These are phyloP conservation scores for Tagetes erecta DNA, from an alignment of 129 eudicot species.

Conservation along the genomic window DNA sequence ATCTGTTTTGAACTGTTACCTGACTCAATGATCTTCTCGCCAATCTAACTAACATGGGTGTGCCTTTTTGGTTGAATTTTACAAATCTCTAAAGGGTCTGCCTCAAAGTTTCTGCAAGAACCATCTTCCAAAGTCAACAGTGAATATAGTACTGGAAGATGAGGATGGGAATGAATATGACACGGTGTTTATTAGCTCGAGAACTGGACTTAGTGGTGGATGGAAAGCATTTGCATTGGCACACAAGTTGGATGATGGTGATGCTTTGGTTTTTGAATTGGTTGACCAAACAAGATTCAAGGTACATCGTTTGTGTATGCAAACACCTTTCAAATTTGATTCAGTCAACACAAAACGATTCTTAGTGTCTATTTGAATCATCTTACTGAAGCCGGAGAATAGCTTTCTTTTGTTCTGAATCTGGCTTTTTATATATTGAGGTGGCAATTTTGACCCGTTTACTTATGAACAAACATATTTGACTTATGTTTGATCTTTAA, in stretches of 20 bases:
- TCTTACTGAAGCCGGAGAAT: not conserved
- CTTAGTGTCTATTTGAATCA: not conserved
- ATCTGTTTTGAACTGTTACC: not conserved
- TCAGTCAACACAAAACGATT: constrained; percentile 11
- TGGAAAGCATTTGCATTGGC: constrained; percentile 89
- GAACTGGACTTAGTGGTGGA: constrained; percentile 84
- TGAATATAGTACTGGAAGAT: constrained; percentile 55
- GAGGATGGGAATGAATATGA: constrained; percentile 64
- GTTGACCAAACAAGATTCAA: constrained; percentile 60
- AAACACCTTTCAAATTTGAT: not conserved
- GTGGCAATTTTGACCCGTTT: not conserved
- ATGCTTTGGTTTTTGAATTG: constrained; percentile 81
- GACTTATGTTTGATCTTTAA: not conserved
- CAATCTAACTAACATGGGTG: not conserved
- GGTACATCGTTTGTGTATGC: constrained; percentile 32
- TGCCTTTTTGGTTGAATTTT: constrained; percentile 1
- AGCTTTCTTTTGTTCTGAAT: not conserved
- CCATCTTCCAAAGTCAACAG: constrained; percentile 66
- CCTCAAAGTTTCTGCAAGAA: constrained; percentile 56
- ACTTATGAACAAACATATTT: not conserved
- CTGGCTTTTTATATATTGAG: not conserved
- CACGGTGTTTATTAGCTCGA: constrained; percentile 57
- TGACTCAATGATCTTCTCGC: no score
- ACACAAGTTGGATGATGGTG: constrained; percentile 83
- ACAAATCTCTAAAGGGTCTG: constrained; percentile 51